Base-by-base conservation (phyloP, 129 eudicot genomes). In the Lactuca sativa region DNA sequence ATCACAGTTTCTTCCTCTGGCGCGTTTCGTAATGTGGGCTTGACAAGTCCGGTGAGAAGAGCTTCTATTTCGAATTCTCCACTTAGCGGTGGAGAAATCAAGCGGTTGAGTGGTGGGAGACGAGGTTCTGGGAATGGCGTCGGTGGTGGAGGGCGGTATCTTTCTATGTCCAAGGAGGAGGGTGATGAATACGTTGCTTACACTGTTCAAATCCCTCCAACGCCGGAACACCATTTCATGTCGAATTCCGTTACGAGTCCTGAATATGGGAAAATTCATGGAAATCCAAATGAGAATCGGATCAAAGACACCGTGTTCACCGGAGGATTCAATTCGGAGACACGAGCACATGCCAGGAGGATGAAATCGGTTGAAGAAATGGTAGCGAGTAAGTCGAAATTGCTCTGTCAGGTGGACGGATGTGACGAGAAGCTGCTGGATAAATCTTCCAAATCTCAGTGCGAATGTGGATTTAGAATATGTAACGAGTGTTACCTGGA, bases 131-230 rank as follows among this genome's bases (percentile, higher is more conserved):
- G 64, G 43, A 8, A 12, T 34, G 65, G 67, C 32, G 66, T 38
- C 30, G 69, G 70, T 1, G 71, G 78, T 21, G 69, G 37, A 9
- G 88, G 88, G 64, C 73, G 85, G 70, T 83, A 69, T 64, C 83
- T 85, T 48, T 80, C 97, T 3, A 41, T 85, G 64, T 83, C 90
- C 3, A 83, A 82, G 71, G 93, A 87, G 14, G 82, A 86, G 16
- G 75, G 60, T 2, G 89, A 82, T 2, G 97, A 95, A 43, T 95
- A 77, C 57, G 97, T 95, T 1, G 84, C 89, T 0, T 95, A 95
- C 63, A 95, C 99, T 4, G 97, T 95, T 48, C 99, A 95, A 2
- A 95, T 95, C 55, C 97, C 99, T 2, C 83, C 95, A 4, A 95
- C 97, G 1, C 99, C 99, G 0, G 99, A 95, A 13, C 80, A 85